phyloP scores from a whole-genome alignment of 2,329 filamentous ascomycete genomes.

The Clonostachys solani region DNA sequence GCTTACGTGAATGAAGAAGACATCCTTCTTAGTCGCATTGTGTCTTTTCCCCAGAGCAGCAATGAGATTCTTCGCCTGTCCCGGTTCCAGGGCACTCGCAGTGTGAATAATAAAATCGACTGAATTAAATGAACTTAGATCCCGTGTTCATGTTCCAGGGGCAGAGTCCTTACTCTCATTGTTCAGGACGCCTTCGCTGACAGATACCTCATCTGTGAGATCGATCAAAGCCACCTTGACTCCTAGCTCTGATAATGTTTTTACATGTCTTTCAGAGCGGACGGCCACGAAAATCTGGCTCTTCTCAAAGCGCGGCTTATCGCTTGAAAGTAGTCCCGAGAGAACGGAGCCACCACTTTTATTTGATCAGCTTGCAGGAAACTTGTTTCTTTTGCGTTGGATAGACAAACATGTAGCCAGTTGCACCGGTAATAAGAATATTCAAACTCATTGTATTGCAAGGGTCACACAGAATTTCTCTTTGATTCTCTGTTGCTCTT shows the following conservation, averaged over 20 bases:
- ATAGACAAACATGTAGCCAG: conserved; percentile 22
- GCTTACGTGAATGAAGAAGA: conserved; percentile 28
- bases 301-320: conserved; percentile 11
- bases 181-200: conserved; percentile 10
- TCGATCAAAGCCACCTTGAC: conserved; percentile 22
- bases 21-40: conserved; percentile 10
- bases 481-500: too few species aligned
- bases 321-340: conserved; percentile 18
- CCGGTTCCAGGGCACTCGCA: conserved; percentile 20
- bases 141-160: too few species aligned
- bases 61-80: conserved; percentile 18
- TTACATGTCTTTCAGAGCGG: conserved; percentile 22
- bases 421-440: conserved; percentile 27
- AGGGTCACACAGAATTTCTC: too few species aligned
- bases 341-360: conserved; percentile 27
- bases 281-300: conserved; percentile 21
- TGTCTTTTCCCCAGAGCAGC: conserved; percentile 23
- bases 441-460: conserved; percentile 6
- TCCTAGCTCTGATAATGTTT: conserved; percentile 18
- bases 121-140: conserved; percentile 4
- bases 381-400: not conserved
- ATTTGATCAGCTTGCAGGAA: not conserved
- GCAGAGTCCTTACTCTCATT: conserved; percentile 15
- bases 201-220: conserved; percentile 17
- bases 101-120: conserved; percentile 29